Conservation (phyloP, 176 grass and related monocot genomes). For the barley (Hordeum vulgare) region MorexV3_pseudomolecules_assembly NC_058519.1:442044709-442045208, state of each 20-base stretch:
- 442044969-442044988: neutral
- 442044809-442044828: neutral
- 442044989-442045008: neutral
- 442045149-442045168: neutral
- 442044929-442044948: neutral
- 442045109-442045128: neutral
- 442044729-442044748: neutral
- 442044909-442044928: neutral
- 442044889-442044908: neutral
- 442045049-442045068: neutral
- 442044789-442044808: neutral
- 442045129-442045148: neutral
- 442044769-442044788: neutral
- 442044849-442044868: neutral
- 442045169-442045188: neutral
- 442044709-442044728: neutral
- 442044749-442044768: no score
- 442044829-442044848: neutral
- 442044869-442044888: neutral
- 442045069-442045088: neutral
- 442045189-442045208: no score
- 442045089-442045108: neutral
- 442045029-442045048: neutral
- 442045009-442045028: neutral
- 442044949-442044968: neutral